Conservation (phyloP, 1,284 basidiomycete species). For the Cutaneotrichosporon curvatum region DNA sequence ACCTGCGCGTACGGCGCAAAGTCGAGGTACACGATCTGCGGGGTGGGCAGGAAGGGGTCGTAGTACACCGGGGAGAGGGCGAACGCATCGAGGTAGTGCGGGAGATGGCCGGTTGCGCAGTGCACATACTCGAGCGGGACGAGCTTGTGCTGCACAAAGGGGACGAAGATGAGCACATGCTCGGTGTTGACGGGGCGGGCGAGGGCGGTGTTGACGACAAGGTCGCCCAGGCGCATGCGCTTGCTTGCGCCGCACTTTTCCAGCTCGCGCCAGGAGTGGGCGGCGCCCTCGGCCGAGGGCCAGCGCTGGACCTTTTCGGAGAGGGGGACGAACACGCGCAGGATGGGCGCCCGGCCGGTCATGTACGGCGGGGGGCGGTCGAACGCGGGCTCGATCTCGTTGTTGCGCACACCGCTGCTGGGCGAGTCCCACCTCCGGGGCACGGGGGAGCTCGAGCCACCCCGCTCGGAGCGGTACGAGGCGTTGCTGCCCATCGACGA, state of each 20-base stretch:
- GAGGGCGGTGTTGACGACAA: constrained; percentile 45
- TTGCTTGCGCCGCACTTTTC: constrained; percentile 43
- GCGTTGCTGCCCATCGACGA: constrained; percentile 29
- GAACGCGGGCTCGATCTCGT: constrained; percentile 36
- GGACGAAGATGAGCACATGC: constrained; percentile 39
- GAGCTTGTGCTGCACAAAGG: constrained; percentile 36
- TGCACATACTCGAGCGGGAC: constrained; percentile 42
- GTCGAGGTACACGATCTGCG: constrained; percentile 44
- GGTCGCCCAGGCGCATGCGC: constrained; percentile 40
- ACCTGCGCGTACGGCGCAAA: constrained; percentile 38
- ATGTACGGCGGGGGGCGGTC: constrained; percentile 41
- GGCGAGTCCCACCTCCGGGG: constrained; percentile 17
- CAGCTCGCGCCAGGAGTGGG: constrained; percentile 35
- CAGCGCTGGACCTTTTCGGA: constrained; percentile 34
- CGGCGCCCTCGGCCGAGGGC: constrained; percentile 44
- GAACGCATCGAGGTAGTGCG: constrained; percentile 41
- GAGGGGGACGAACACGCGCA: constrained; percentile 44
- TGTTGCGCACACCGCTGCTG: constrained; percentile 6
- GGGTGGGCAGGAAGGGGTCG: constrained; percentile 40
- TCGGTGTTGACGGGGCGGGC: constrained; percentile 31
- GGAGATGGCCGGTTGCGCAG: constrained; percentile 36
- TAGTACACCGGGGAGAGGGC: constrained; percentile 46
- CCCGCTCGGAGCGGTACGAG: constrained; percentile 21
- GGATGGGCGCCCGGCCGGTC: constrained; percentile 39
- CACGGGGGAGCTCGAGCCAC: constrained; percentile 19